Conservation (phyloP, 2,329 filamentous ascomycete genomes). For the Fusarium nodosum region DNA sequence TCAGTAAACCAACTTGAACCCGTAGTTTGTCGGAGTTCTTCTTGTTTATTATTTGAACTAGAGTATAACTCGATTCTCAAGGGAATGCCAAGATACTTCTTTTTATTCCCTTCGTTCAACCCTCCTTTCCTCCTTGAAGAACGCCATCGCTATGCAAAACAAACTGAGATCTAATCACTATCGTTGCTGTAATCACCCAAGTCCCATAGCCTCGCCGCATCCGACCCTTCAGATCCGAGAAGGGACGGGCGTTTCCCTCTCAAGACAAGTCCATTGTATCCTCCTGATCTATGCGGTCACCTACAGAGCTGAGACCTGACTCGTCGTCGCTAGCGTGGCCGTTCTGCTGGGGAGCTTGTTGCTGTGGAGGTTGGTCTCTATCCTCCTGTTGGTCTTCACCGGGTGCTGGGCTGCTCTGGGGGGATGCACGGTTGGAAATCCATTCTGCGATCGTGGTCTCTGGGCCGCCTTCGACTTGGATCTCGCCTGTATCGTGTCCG, state of each 20-base stretch:
- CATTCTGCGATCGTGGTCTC: constrained; percentile 56
- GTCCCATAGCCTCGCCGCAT: neutral
- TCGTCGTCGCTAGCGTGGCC: constrained; percentile 55
- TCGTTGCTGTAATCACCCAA: neutral
- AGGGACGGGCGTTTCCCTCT: constrained; percentile 17
- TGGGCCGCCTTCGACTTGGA: constrained; percentile 82
- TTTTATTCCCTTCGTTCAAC: constrained; percentile 17
- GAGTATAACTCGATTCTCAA: neutral
- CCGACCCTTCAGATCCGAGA: neutral
- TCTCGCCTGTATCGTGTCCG: constrained; percentile 75
- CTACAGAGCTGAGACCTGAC: constrained; percentile 70
- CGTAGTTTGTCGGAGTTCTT: neutral
- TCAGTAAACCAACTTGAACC: neutral
- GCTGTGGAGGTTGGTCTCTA: constrained; percentile 12
- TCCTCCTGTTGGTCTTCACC: constrained; percentile 19
- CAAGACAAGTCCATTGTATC: constrained; percentile 63
- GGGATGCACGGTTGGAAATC: constrained; percentile 52
- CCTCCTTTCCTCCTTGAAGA: constrained; percentile 31
- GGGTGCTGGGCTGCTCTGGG: constrained; percentile 27
- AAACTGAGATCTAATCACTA: constrained; percentile 24
- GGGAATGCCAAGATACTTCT: constrained; percentile 19
- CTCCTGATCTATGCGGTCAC: constrained; percentile 60
- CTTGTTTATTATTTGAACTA: neutral
- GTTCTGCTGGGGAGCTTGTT: constrained; percentile 42
- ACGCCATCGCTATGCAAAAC: constrained; percentile 52